These are phyloP conservation scores for Syncephalastrum racemosum DNA, from an alignment of 371 early-diverging fungal species.

Conservation along the genomic window DNA sequence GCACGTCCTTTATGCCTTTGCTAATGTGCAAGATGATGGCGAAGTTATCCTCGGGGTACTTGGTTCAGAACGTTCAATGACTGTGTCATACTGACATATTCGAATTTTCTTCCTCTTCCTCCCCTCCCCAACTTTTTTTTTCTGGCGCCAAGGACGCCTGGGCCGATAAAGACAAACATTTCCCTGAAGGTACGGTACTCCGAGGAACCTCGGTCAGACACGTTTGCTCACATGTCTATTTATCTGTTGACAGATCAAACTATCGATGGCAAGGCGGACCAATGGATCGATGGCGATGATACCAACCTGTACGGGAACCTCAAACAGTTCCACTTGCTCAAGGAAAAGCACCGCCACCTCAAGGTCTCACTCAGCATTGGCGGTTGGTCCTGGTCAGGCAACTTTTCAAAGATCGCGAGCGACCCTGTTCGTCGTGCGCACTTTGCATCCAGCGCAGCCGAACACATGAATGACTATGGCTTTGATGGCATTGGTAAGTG, in stretches of 20 bases:
- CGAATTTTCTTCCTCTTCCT: neutral
- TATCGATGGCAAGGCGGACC: constrained; percentile 46
- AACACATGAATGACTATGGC: constrained; percentile 52
- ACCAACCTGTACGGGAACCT: constrained; percentile 71
- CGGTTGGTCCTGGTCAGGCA: constrained; percentile 83
- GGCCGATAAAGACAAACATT: constrained; percentile 45
- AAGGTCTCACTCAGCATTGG: constrained; percentile 82
- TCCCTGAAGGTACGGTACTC: constrained; percentile 25
- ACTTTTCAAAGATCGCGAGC: constrained; percentile 74
- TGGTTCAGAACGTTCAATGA: neutral
- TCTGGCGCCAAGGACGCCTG: constrained; percentile 30
- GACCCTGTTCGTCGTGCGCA: constrained; percentile 41
- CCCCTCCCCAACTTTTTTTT: neutral
- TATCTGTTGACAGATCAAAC: constrained; percentile 10
- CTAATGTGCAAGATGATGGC: constrained; percentile 70
- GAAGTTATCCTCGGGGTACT: constrained; percentile 58
- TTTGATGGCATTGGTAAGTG: constrained; percentile 42
- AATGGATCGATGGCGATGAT: constrained; percentile 53
- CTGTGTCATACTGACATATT: constrained; percentile 1
- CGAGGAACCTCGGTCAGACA: neutral
- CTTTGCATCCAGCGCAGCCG: constrained; percentile 59
- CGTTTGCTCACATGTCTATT: neutral
- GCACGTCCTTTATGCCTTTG: constrained; percentile 88
- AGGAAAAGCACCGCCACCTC: constrained; percentile 62
- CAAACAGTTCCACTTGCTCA: constrained; percentile 73